A percentile compares a stretch with the other conserved stretches of the same genome.
Evolutionary conservation across 805 yeast species (phyloP).

Genomic region (Lachancea dasiensis): DNA sequence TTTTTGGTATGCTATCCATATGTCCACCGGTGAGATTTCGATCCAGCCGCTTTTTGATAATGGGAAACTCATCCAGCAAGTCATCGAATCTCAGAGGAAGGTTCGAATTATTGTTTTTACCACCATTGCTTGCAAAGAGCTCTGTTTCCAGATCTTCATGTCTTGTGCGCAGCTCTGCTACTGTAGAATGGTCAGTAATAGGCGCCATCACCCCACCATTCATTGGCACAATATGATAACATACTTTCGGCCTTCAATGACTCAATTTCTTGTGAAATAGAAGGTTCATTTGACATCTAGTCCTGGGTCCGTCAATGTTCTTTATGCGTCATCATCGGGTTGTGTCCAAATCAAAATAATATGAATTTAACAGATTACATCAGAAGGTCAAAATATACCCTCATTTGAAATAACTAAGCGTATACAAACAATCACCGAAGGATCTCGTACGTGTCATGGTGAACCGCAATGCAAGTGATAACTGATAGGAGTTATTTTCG

Average conservation of each 20-base stretch:
- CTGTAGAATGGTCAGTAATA: conserved; percentile 17
- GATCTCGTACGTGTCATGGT: no score
- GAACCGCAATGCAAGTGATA: no score
- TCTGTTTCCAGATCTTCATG: not conserved
- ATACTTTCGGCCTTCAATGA: conserved; percentile 33
- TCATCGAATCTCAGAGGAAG: no score
- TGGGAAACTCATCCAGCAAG: no score
- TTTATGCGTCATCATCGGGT: not conserved
- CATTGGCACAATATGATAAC: conserved; percentile 8
- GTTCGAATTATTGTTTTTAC: not conserved
- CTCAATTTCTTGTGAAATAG: conserved; percentile 35
- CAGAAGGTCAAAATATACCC: no score
- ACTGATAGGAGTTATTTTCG: no score
- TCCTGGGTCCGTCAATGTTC: not conserved
- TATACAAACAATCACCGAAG: no score
- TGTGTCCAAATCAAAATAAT: not conserved
- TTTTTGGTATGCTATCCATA: not conserved
- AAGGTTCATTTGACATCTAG: no score
- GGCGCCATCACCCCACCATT: no score
- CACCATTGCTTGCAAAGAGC: not conserved
- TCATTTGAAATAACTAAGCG: no score
- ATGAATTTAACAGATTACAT: conserved; percentile 1
- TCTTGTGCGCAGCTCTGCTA: not conserved
- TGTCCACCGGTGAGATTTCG: no score
- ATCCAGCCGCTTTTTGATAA: no score